Base-by-base conservation (phyloP, 495 filamentous ascomycete genomes). In the Xylaria cubensis region DNA sequence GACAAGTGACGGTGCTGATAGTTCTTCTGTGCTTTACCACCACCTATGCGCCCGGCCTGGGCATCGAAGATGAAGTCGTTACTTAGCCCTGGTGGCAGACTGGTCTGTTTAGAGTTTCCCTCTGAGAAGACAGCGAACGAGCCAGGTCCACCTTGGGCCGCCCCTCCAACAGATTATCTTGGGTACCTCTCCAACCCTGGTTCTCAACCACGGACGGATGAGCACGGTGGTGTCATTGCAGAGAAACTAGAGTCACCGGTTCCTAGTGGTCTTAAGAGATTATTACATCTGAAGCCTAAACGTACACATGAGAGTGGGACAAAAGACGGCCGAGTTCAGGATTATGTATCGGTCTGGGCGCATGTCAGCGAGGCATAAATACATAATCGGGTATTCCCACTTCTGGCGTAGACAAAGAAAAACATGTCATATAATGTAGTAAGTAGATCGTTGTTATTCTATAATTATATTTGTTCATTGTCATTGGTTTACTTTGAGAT, bases 101-200 rank as follows among this genome's bases (percentile, higher is more conserved):
- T 97, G 59, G 86, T 96, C 53, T 96, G 94, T 76, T 81, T 96
- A 62, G 93, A 97, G 81, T 97, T 92, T 80, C 93, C 94, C 0
- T 88, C 91, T 19, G 86, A 86, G 73, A 95, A 95, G 80, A 80
- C 87, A 42, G 84, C 89, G 4, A 84, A 80, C 41, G 83, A 84
- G 21, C 83, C 85, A 4, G 93, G 93, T 0, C 94, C 94, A 19
- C 93, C 94, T 36, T 95, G 86, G 82, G 85, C 88, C 42, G 76
- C 91, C 5, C 84, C 88, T 5, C 85, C 88, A 2, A 81, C 86
- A 67, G 85, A 92, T 8, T 95, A 97, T 75, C 76, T 88, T 71
- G 89, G 86, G 67, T 89, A 93, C 75, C 84, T 95, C 59, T 84
- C 82, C 63, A 84, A 87, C 56, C 92, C 92, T 12, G 92, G 92